These are phyloP conservation scores for Casuarina equisetifolia DNA, from an alignment of 306 rosid genomes.

Conservation along the genomic window DNA sequence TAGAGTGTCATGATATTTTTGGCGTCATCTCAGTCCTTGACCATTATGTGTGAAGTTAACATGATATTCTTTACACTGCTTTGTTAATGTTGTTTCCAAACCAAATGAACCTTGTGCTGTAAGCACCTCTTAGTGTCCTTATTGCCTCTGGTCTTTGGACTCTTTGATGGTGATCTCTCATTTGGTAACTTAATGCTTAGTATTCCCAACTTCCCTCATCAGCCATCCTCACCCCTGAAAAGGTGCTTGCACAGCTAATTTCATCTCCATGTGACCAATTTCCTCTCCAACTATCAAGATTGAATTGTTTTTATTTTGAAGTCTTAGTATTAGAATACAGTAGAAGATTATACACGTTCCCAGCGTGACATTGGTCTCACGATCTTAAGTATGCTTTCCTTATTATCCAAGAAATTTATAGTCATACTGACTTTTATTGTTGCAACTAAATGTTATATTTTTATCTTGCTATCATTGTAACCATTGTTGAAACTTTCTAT, in stretches of 20 bases:
- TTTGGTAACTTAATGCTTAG: not conserved
- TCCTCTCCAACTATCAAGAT: not conserved
- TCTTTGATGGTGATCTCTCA: not conserved
- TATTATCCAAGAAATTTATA: not conserved
- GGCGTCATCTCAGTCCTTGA: not conserved
- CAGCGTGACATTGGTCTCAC: not conserved
- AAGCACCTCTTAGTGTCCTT: not conserved
- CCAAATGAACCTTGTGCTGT: not conserved
- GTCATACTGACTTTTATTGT: not conserved
- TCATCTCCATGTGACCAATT: not conserved
- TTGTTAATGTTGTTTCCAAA: not conserved
- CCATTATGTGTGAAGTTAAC: not conserved
- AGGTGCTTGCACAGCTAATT: not conserved
- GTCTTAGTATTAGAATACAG: not conserved
- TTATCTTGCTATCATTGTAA: not conserved
- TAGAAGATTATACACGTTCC: not conserved
- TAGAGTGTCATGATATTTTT: not conserved
- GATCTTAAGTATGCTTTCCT: not conserved
- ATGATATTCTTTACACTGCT: not conserved
- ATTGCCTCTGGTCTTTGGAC: not conserved
- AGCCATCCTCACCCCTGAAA: not conserved
- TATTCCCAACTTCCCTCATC: not conserved
- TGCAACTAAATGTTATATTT: not conserved
- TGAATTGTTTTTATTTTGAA: not conserved
- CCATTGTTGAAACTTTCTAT: not conserved